Evolutionary conservation across 2,329 filamentous ascomycete species (phyloP), one percentile per base, ranked within the genome.

Genomic region (Leptographium wingfieldii): DNA sequence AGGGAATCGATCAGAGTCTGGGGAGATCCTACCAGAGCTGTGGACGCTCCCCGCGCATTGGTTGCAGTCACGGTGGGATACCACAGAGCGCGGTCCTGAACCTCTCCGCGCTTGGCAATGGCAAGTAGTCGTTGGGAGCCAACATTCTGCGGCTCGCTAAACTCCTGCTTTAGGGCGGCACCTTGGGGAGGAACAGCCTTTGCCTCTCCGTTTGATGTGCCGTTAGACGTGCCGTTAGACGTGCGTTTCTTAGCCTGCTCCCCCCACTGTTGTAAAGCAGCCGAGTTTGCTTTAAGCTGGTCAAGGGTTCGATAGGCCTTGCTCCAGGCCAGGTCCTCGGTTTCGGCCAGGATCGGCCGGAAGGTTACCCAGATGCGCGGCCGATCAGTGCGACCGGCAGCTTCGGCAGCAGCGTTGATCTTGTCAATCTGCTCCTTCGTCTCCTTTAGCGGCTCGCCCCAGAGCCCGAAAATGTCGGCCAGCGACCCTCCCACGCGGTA

Each of bases 311-410:
- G 73, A 67, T 84, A 75, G 3, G 82, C 82, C 70, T 84, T 84
- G 3, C 73, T 74, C 82, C 82, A 85, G 0, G 82, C 82, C 7
- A 84, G 73, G 25, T 84, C 81, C 16, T 84, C 81, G 0, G 81
- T 84, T 70, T 84, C 81, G 0, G 81, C 81, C 0, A 77, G 65
- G 61, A 85, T 84, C 3, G 82, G 82, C 2, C 82, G 75, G 75
- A 84, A 84, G 0, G 82, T 84, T 1, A 85, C 82, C 82, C 82
- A 85, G 65, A 85, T 84, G 4, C 80, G 71, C 7, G 82, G 82
- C 0, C 76, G 71, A 63, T 84, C 81, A 0, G 62, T 67, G 1
- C 82, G 76, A 0, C 81, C 81, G 1, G 81, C 81, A 63, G 78
- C 78, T n/a, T 74, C 78, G 0, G 82, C 78, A 65, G 80, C 81